Conservation (phyloP, 2,329 filamentous ascomycete species). For the Xylaria sp. region DNA sequence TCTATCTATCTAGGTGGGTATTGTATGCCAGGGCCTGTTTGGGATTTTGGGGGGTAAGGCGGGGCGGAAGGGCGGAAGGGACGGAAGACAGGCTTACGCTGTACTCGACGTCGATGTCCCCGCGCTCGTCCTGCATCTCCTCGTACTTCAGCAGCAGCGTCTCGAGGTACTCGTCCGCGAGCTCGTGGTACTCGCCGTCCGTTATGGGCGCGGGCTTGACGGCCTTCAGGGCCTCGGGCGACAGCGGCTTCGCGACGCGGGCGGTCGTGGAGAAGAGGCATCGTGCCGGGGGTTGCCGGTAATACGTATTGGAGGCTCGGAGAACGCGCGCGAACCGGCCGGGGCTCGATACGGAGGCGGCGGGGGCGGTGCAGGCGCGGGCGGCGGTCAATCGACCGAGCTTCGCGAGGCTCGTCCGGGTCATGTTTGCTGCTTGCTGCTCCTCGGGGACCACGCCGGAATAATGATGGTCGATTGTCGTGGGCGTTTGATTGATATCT, state of each 20-base stretch:
- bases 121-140: conserved; percentile 69
- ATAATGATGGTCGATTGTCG: background rate
- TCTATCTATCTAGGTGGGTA: no score
- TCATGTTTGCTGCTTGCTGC: conserved; percentile 32
- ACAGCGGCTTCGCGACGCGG: conserved; percentile 43
- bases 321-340: conserved; percentile 25
- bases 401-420: conserved; percentile 38
- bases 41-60: no score
- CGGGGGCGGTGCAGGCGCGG: conserved; percentile 32
- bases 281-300: background rate
- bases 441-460: background rate
- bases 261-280: conserved; percentile 40
- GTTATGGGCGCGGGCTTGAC: conserved; percentile 63
- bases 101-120: conserved; percentile 86
- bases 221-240: conserved; percentile 38
- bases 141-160: conserved; percentile 64
- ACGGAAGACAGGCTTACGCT: no score
- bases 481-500: background rate
- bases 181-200: conserved; percentile 73
- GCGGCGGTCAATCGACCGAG: conserved; percentile 42
- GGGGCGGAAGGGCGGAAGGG: no score
- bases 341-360: conserved; percentile 24
- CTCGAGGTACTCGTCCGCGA: conserved; percentile 76
- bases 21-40: no score
- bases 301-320: conserved; percentile 2